Evolutionary conservation across 2,329 filamentous ascomycete genomes (phyloP).

Genomic region (Pezicula neosporulosa): DNA sequence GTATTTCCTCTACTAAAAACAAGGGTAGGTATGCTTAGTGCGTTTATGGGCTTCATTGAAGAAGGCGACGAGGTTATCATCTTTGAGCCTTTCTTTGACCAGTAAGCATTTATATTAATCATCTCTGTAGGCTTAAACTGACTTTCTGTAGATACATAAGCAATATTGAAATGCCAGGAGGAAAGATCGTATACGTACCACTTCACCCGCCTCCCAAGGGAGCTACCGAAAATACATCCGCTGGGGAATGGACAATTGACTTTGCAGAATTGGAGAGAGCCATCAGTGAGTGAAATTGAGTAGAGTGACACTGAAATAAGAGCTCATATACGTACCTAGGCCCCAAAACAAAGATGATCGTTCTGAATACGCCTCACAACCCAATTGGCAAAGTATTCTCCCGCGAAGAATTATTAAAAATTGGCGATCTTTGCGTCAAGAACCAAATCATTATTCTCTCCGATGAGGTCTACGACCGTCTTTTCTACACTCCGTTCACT

Average conservation of each 20-base stretch:
- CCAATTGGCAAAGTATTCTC: conserved; percentile 96
- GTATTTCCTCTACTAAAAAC: conserved; percentile 6
- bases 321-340: neutral
- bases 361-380: conserved; percentile 84
- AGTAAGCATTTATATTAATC: conserved; percentile 47
- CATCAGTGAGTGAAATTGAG: conserved; percentile 51
- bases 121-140: conserved; percentile 1
- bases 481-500: conserved; percentile 95
- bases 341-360: conserved; percentile 91
- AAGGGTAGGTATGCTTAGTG: conserved; percentile 75
- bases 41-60: conserved; percentile 97
- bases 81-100: conserved; percentile 98
- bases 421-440: conserved; percentile 87
- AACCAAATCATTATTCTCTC: conserved; percentile 91
- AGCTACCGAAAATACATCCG: conserved; percentile 74
- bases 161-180: conserved; percentile 98
- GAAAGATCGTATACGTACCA: conserved; percentile 93
- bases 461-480: conserved; percentile 89
- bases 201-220: conserved; percentile 84
- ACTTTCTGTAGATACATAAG: conserved; percentile 67
- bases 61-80: conserved; percentile 94
- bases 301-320: neutral
- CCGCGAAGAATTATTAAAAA: conserved; percentile 74
- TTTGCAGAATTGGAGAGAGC: conserved; percentile 77
- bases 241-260: conserved; percentile 84